These are phyloP conservation scores for Linum usitatissimum DNA, from an alignment of 345 rosid genomes.

Conservation along the genomic window DNA sequence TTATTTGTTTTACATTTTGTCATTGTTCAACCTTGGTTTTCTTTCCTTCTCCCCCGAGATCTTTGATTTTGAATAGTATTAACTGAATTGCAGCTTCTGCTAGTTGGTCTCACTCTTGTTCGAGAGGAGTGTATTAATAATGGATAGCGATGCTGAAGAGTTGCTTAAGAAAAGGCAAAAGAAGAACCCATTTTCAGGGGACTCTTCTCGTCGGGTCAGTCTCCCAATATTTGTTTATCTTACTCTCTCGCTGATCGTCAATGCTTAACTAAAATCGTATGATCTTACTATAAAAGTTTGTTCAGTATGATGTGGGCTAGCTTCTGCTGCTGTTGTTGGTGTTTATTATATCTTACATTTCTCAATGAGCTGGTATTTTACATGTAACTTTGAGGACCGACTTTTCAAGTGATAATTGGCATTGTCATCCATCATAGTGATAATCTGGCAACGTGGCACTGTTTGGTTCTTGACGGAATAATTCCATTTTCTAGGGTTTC, in stretches of 20 bases:
- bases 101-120: background rate
- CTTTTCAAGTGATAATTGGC: too few relatives aligned
- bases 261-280: background rate
- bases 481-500: slow-evolving; percentile 28
- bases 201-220: slow-evolving; percentile 18
- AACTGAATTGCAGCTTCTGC: too few relatives aligned
- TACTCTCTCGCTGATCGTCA: background rate
- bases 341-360: background rate
- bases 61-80: too few relatives aligned
- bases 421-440: too few relatives aligned
- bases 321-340: slow-evolving; percentile 2
- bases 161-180: slow-evolving; percentile 22
- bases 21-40: too few relatives aligned
- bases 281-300: background rate
- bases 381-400: too few relatives aligned
- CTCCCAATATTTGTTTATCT: background rate
- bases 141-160: slow-evolving; percentile 33
- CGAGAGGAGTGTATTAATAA: background rate
- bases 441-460: background rate
- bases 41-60: too few relatives aligned
- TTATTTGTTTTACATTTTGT: too few relatives aligned
- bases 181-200: slow-evolving; percentile 14
- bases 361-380: too few relatives aligned
- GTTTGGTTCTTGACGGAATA: background rate
- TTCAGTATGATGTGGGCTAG: background rate